These are phyloP conservation scores for Neurospora sp. DNA, from an alignment of 495 filamentous ascomycete species.

Conservation along the genomic window DNA sequence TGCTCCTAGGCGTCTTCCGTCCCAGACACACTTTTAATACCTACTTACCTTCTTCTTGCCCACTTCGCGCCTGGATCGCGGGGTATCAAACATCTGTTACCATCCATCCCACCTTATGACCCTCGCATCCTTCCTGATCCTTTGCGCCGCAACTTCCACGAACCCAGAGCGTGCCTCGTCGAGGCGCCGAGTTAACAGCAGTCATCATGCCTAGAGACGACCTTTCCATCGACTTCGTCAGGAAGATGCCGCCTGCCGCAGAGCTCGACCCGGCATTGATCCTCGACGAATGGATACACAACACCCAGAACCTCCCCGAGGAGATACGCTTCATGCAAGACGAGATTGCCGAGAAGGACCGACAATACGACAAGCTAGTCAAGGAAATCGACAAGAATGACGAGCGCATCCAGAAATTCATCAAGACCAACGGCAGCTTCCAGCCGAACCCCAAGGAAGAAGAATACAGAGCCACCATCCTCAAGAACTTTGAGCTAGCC, in stretches of 20 bases:
- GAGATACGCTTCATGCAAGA: constrained; percentile 91
- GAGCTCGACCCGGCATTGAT: constrained; percentile 71
- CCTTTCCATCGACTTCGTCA: constrained; percentile 46
- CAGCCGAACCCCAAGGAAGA: constrained; percentile 81
- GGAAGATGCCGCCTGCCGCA: constrained; percentile 42
- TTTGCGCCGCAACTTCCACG: background rate
- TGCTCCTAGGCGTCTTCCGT: background rate
- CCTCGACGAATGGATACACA: constrained; percentile 83
- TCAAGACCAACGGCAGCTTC: constrained; percentile 74
- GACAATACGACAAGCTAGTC: constrained; percentile 61
- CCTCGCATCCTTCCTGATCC: background rate
- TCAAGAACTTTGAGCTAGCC: constrained; percentile 59
- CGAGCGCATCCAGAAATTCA: constrained; percentile 75
- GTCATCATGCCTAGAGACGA: constrained; percentile 50
- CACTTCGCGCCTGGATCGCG: background rate
- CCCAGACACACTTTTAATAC: background rate
- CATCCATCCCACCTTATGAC: background rate
- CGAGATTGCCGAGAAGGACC: constrained; percentile 87
- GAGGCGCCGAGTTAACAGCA: constrained; percentile 26
- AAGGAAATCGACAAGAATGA: constrained; percentile 68
- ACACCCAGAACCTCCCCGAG: constrained; percentile 77
- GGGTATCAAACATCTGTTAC: background rate
- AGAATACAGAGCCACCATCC: constrained; percentile 55
- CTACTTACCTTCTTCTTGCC: background rate
- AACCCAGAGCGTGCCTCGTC: constrained; percentile 1